A percentile compares a stretch with the other conserved stretches of the same genome.
Conservation (phyloP, 345 rosid species). For the Boechera retrofracta region DNA sequence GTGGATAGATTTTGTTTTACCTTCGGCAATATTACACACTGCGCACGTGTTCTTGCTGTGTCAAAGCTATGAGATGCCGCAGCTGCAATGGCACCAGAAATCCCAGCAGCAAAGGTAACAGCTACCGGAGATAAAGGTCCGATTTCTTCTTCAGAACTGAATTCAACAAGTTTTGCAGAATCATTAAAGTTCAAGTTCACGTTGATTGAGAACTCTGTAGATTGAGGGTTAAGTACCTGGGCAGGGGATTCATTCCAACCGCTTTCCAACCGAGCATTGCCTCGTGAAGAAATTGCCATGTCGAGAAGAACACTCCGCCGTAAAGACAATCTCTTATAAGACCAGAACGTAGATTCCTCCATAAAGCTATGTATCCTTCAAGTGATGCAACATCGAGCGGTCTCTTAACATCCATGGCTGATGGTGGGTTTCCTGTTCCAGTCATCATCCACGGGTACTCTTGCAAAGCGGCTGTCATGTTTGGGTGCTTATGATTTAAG, state of each 20-base stretch:
- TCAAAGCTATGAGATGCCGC: conserved; percentile 95
- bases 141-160: conserved; percentile 74
- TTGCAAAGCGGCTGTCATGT: conserved; percentile 69
- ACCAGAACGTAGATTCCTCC: conserved; percentile 87
- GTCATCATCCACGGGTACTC: conserved; percentile 96
- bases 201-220: neutral
- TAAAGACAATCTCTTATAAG: conserved; percentile 74
- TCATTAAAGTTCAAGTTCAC: neutral
- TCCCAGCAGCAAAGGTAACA: conserved; percentile 77
- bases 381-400: conserved; percentile 65
- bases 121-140: conserved; percentile 76
- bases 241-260: conserved; percentile 78
- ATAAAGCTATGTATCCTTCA: conserved; percentile 82
- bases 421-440: conserved; percentile 89
- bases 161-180: conserved; percentile 18
- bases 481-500: conserved; percentile 67
- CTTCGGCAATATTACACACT: conserved; percentile 87
- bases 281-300: conserved; percentile 83
- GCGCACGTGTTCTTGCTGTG: conserved; percentile 83
- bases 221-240: conserved; percentile 55
- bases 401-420: conserved; percentile 68
- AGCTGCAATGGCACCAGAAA: conserved; percentile 84
- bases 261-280: conserved; percentile 89
- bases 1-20: conserved; percentile 37
- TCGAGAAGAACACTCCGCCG: conserved; percentile 83